Evolutionary conservation across 148 eudicot genomes (phyloP).

Genomic region (Camellia granthamiana): DNA sequence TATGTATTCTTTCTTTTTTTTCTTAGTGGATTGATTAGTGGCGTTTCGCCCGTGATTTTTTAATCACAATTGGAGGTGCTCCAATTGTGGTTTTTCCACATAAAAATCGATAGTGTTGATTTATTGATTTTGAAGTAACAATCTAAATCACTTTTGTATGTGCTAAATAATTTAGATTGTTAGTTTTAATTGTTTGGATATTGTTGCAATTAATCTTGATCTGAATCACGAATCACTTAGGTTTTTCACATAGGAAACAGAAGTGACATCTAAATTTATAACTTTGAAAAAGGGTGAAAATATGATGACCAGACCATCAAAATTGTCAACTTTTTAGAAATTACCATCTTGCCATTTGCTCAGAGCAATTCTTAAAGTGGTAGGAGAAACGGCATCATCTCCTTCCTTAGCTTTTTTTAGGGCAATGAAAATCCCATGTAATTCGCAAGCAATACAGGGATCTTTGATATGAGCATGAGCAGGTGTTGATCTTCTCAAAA

Average conservation of each 20-base stretch:
- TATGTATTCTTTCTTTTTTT: no score
- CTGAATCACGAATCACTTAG: no score
- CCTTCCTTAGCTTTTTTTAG: constrained; percentile 42
- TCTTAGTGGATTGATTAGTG: no score
- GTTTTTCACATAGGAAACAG: neutral
- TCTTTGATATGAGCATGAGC: constrained; percentile 71
- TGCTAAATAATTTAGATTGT: no score
- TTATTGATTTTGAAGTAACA: no score
- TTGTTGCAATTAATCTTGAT: no score
- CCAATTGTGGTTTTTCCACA: no score
- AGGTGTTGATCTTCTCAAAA: constrained; percentile 50
- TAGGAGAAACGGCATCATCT: constrained; percentile 60
- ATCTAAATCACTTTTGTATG: no score
- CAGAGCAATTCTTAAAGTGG: constrained; percentile 65
- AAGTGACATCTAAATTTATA: neutral
- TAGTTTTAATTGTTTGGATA: no score
- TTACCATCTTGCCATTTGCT: constrained; percentile 59
- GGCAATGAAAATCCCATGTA: constrained; percentile 60
- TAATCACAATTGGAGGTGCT: no score
- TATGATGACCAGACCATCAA: neutral
- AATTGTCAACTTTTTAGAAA: constrained; percentile 51
- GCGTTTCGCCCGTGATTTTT: no score
- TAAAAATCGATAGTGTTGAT: no score
- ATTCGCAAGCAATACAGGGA: constrained; percentile 82
- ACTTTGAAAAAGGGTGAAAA: neutral